Conservation (phyloP, 2,329 filamentous ascomycete genomes). For the Trichophyton benhamiae region DNA sequence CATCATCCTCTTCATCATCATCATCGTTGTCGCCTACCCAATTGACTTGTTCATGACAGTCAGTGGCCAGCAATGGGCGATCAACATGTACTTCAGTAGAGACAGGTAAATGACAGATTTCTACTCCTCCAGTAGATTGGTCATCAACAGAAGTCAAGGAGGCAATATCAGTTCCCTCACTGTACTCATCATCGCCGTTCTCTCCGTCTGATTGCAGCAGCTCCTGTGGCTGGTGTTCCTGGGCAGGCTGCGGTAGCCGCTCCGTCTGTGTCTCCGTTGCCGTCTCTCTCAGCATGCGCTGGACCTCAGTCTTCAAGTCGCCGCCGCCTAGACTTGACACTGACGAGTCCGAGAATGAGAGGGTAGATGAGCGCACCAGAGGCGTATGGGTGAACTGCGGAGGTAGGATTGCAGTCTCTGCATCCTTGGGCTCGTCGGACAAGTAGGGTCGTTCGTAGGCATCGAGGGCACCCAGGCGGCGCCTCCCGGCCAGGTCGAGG, state of each 20-base stretch:
- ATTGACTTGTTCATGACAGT: neutral
- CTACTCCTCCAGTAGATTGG: neutral
- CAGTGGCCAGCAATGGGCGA: neutral
- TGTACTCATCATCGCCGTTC: constrained; percentile 4
- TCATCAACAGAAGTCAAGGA: neutral
- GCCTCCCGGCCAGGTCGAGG: neutral
- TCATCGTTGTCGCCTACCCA: neutral
- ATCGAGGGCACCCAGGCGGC: neutral
- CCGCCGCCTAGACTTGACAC: neutral
- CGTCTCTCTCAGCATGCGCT: neutral
- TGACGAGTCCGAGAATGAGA: constrained; percentile 1
- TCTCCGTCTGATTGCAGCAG: neutral
- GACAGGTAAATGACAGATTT: neutral
- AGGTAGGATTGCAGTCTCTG: neutral
- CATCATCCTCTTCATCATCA: neutral
- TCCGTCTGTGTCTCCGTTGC: too few relatives aligned
- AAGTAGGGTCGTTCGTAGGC: neutral
- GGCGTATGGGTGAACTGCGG: neutral
- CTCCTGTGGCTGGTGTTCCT: neutral
- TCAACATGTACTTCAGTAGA: neutral
- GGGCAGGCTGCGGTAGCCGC: too few relatives aligned
- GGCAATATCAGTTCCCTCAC: constrained; percentile 1
- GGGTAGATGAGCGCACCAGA: neutral
- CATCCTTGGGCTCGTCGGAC: neutral
- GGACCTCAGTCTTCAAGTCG: neutral